A percentile compares a stretch with the other conserved stretches of the same genome.
These are phyloP conservation scores for Amanita phalloides DNA, from an alignment of 768 basidiomycete species.

Conservation along the genomic window DNA sequence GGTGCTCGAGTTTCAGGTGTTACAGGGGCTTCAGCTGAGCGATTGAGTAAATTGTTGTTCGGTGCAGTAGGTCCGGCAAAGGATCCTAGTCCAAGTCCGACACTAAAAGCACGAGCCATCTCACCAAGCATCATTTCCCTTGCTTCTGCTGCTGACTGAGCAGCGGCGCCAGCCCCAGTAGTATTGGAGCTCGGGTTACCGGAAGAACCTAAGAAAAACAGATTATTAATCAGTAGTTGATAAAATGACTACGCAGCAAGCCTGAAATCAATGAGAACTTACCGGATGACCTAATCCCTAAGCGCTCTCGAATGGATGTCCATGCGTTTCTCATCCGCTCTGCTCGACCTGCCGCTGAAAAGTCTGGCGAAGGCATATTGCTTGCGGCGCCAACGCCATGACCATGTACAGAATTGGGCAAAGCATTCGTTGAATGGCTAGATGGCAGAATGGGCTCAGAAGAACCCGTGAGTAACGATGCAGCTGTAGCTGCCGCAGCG, in stretches of 20 bases:
- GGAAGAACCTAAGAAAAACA: background rate
- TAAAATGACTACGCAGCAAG: background rate
- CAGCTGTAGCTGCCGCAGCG: conserved; percentile 87
- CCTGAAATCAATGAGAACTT: conserved; percentile 9
- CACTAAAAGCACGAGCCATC: conserved; percentile 73
- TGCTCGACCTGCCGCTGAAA: conserved; percentile 21
- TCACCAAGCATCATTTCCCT: conserved; percentile 67
- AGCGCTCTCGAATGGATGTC: conserved; percentile 57
- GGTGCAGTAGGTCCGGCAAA: conserved; percentile 10
- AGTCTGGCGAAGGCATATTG: conserved; percentile 24
- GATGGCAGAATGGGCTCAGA: conserved; percentile 55
- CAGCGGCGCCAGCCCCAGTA: background rate
- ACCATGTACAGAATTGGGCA: conserved; percentile 25
- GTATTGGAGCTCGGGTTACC: background rate
- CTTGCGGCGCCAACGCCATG: conserved; percentile 3
- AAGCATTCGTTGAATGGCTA: conserved; percentile 32
- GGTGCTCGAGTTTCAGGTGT: conserved; percentile 9
- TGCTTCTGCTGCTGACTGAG: conserved; percentile 30
- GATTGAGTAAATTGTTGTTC: background rate
- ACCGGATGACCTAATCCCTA: conserved; percentile 35
- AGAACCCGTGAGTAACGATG: conserved; percentile 69
- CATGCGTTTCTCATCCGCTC: conserved; percentile 55
- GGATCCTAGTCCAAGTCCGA: conserved; percentile 45
- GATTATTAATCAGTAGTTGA: background rate
- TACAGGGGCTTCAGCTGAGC: background rate